Base-by-base conservation (phyloP, 164 flowering plant genomes). In the Dillenia suffruticosa region DNA sequence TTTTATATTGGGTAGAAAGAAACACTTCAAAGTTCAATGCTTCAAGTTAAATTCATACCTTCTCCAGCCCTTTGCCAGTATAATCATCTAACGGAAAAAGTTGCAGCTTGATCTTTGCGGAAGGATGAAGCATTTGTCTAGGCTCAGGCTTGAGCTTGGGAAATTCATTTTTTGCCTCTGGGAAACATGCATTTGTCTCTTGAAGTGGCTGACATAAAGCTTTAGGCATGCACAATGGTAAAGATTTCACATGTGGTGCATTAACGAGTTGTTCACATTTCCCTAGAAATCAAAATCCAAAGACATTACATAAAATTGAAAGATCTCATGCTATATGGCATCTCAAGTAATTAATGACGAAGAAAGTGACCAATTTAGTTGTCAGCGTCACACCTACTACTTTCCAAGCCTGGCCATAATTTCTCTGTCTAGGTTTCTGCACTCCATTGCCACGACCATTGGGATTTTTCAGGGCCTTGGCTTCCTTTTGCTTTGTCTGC, bases 31-130 rank as follows among this genome's bases (percentile, higher is more conserved):
- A 14, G 16, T 52, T 52, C 51, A 32, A 49, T 9, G 10, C 44
- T 51, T 68, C 49, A 12, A 24, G 58, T 3, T 9, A 51, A 40
- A 13, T 22, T 9, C 46, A 52, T 72, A 91, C 96, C 90, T 81
- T 84, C 72, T 88, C 96, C 68, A 91, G 56, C 57, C 78, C 82
- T 5, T 57, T 53, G 8, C 93, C 88, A 57, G 86, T 84, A 40
- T 13, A 17, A 49, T 81, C 87, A 73, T 85, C 77, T 44, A 84
- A 55, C 45, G 96, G 97, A 66, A 86, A 87, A 49, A 87, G 83
- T 75, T 90, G 90, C 57, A 87, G 63, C 69, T 82, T 84, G 46
- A 87, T 79, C 72, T 85, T 89, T 40, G 61, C 14, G 54, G 73
- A 63, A 50, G 75, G 74, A 49, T 46, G 49, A 54, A 63, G 65